phyloP scores from a whole-genome alignment of 2,329 filamentous ascomycete species.

The Ustilaginoidea virens region DNA sequence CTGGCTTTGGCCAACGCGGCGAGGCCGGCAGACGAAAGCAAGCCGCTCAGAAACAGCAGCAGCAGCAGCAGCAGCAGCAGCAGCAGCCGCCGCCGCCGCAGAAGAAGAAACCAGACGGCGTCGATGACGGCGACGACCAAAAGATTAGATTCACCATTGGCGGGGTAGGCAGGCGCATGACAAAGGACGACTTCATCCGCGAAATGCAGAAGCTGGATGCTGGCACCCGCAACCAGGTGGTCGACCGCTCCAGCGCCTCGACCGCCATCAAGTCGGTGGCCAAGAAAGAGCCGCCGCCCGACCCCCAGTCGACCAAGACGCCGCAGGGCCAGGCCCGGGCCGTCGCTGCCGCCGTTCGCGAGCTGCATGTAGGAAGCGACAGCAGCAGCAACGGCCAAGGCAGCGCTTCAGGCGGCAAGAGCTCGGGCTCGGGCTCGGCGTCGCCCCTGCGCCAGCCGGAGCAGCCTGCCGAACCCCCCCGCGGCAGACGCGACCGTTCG shows the following conservation, averaged over 20 bases:
- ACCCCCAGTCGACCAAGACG: not conserved
- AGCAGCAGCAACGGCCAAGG: constrained; percentile 6
- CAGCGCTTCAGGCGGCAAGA: constrained; percentile 9
- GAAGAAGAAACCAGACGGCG: not conserved
- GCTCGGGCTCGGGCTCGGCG: constrained; percentile 7
- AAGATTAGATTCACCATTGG: constrained; percentile 64
- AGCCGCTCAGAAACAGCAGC: constrained; percentile 23
- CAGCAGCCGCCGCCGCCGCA: constrained; percentile 13
- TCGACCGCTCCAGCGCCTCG: constrained; percentile 34
- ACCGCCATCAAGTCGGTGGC: constrained; percentile 33
- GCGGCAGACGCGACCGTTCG: constrained; percentile 1
- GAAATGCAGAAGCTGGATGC: constrained; percentile 60
- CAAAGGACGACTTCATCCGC: constrained; percentile 63
- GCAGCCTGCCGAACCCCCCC: not conserved
- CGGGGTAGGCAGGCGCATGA: constrained; percentile 59
- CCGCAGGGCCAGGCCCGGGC: constrained; percentile 2
- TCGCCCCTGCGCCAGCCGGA: constrained; percentile 7
- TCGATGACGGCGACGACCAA: constrained; percentile 41
- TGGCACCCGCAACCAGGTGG: constrained; percentile 39
- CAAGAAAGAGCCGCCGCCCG: constrained; percentile 19
- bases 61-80: constrained; percentile 25
- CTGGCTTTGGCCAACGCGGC: constrained; percentile 24
- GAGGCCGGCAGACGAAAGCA: constrained; percentile 23
- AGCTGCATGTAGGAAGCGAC: constrained; percentile 7
- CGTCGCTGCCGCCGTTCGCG: constrained; percentile 10